Evolutionary conservation across 805 yeast species (phyloP).

Genomic region (Kodamaea jinghongensis): DNA sequence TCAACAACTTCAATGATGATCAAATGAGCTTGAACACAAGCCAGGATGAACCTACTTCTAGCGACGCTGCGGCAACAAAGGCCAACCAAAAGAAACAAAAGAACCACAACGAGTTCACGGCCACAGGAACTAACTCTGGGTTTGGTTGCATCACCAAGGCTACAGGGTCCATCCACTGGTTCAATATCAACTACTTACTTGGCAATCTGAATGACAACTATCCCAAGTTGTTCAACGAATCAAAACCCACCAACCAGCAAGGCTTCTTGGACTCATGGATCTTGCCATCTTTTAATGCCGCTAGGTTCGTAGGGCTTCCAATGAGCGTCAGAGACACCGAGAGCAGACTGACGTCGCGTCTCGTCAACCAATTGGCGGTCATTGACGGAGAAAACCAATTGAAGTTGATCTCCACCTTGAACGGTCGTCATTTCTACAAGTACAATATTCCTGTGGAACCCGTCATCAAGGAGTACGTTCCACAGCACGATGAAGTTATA

Average conservation of each 20-base stretch:
- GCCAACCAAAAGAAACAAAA: slow-evolving; percentile 1
- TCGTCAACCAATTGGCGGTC: slow-evolving; percentile 31
- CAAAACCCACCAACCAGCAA: background rate
- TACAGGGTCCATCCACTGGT: slow-evolving; percentile 65
- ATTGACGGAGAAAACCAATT: slow-evolving; percentile 30
- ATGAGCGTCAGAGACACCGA: slow-evolving; percentile 1
- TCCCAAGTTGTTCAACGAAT: slow-evolving; percentile 19
- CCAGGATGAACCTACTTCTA: background rate
- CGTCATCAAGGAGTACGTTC: slow-evolving; percentile 1
- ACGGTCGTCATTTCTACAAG: slow-evolving; percentile 37
- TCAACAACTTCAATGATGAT: slow-evolving; percentile 24
- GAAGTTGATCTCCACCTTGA: slow-evolving; percentile 34
- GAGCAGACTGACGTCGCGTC: background rate
- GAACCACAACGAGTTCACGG: background rate
- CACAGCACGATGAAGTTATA: background rate
- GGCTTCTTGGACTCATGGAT: slow-evolving; percentile 45
- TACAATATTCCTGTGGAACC: slow-evolving; percentile 23
- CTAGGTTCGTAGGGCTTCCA: slow-evolving; percentile 27
- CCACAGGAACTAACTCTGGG: slow-evolving; percentile 29
- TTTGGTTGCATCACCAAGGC: slow-evolving; percentile 52
- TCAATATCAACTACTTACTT: slow-evolving; percentile 41
- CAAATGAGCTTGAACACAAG: background rate
- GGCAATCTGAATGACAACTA: slow-evolving; percentile 29
- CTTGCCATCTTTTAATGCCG: slow-evolving; percentile 36
- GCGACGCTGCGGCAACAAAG: background rate